Evolutionary conservation across 1,284 basidiomycete genomes (phyloP), one percentile per base, ranked within the genome.

Genomic region (Porogramme epimiltina): DNA sequence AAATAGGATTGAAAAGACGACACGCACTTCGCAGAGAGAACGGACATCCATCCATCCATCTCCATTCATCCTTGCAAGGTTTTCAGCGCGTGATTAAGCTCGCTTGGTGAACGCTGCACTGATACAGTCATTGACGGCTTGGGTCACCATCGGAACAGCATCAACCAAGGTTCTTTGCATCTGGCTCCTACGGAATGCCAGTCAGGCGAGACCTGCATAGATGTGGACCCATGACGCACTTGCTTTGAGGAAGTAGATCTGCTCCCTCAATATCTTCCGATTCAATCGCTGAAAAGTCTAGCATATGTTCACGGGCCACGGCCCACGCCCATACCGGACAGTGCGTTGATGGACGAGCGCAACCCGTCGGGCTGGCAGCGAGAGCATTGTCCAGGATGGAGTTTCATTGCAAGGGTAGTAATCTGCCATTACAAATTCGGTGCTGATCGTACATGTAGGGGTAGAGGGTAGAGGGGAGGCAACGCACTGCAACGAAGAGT

Each of bases 1-100:
- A 44, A 55, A 28, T 46, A 25, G n/a, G 42, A 39, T 8, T 53
- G 13, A 18, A 31, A 50, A 25, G 18, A 37, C 15, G 18, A 61
- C 40, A 70, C 80, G 61, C 60, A 91, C 89, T 83, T 82, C 50
- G 81, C 78, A 23, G 81, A 85, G 15, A 94, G 71, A 41, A 81
- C 77, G 2, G 76, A 70, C 62, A 93, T 82, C 93, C n/a, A n/a
- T n/a, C n/a, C n/a, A n/a, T n/a, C n/a, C n/a, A n/a, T n/a, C n/a
- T n/a, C n/a, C n/a, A n/a, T n/a, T n/a, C 93, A 95, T 3, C 88
- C 84, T 66, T 91, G 85, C 0, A 94, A 73, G 65, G 91, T 93
- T 58, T 81, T 83, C 51, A 93, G 76, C 0, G 89, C 89, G 0
- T 89, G 82, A 20, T 79, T 76, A 2, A 89, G 74, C 47, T 92